These are phyloP conservation scores for Neurospora sp. DNA, from an alignment of 495 filamentous ascomycete species.

Conservation along the genomic window DNA sequence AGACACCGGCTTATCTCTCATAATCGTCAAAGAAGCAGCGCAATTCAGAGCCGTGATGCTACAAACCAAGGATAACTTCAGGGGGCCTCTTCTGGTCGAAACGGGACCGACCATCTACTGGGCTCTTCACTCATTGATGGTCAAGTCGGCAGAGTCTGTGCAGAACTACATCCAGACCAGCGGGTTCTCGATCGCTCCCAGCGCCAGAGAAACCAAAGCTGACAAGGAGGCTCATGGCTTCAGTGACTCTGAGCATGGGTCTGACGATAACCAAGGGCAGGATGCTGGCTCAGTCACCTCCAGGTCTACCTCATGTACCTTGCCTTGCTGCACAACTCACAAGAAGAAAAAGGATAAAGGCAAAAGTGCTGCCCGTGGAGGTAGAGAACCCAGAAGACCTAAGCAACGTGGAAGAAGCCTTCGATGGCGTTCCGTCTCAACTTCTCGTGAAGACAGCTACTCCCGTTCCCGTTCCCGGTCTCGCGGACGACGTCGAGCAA, in stretches of 20 bases:
- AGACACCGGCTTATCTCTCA: slow-evolving; percentile 19
- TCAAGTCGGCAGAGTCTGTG: slow-evolving; percentile 26
- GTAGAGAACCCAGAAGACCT: slow-evolving; percentile 2
- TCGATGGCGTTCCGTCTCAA: slow-evolving; percentile 11
- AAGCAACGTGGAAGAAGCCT: not conserved
- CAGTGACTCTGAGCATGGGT: not conserved
- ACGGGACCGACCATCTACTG: slow-evolving; percentile 9
- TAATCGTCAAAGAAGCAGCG: slow-evolving; percentile 25
- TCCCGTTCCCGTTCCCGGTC: slow-evolving; percentile 27
- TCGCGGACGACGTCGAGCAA: slow-evolving; percentile 3
- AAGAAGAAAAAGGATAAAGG: slow-evolving; percentile 2
- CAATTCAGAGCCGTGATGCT: slow-evolving; percentile 26
- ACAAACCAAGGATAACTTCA: slow-evolving; percentile 15
- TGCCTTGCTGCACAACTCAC: not conserved
- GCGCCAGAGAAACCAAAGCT: slow-evolving; percentile 7
- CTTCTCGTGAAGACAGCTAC: slow-evolving; percentile 2
- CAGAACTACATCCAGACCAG: slow-evolving; percentile 27
- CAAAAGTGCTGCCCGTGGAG: not conserved
- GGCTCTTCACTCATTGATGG: slow-evolving; percentile 21
- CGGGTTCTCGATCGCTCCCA: slow-evolving; percentile 21
- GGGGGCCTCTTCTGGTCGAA: slow-evolving; percentile 24
- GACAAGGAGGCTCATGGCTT: not conserved
- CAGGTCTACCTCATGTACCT: not conserved
- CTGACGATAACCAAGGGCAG: slow-evolving; percentile 7
- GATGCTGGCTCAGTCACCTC: slow-evolving; percentile 11